These are phyloP conservation scores for Leucogyrophana mollusca DNA, from an alignment of 768 basidiomycete genomes.

Conservation along the genomic window DNA sequence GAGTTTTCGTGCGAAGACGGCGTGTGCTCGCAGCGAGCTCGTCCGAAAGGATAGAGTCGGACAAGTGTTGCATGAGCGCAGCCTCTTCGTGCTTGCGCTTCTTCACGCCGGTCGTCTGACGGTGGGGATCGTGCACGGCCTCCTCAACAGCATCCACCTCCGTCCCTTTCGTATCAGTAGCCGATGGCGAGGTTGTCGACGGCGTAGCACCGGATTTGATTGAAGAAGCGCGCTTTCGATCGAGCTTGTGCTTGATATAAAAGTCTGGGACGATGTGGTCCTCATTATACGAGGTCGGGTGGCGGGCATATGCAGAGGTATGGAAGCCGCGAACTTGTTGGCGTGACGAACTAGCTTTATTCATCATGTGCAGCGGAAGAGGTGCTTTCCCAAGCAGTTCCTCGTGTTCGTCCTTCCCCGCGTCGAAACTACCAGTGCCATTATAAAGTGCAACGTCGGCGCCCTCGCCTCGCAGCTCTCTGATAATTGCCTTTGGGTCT, in stretches of 20 bases:
- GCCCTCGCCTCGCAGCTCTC: constrained; percentile 8
- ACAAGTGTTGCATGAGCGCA: constrained; percentile 23
- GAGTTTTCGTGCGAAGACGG: constrained; percentile 25
- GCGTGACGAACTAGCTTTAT: background rate
- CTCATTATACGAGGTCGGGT: constrained; percentile 26
- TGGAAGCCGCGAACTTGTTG: constrained; percentile 24
- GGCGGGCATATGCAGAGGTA: constrained; percentile 11
- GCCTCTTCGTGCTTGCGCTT: constrained; percentile 5
- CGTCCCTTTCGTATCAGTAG: constrained; percentile 10
- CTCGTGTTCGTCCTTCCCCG: background rate
- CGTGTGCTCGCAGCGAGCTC: constrained; percentile 27
- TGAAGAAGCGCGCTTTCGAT: constrained; percentile 1
- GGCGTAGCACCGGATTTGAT: constrained; percentile 1
- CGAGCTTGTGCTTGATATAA: constrained; percentile 25
- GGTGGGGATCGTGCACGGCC: constrained; percentile 1
- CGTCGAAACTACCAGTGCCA: background rate
- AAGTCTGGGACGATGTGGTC: constrained; percentile 23
- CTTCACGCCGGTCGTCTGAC: constrained; percentile 1
- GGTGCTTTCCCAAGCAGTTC: background rate
- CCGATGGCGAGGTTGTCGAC: background rate
- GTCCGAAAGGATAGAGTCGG: constrained; percentile 16
- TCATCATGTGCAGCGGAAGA: background rate
- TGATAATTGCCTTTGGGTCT: constrained; percentile 16
- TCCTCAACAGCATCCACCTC: constrained; percentile 1
- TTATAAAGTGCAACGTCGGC: background rate